These are phyloP conservation scores for Collybiopsis confluens DNA, from an alignment of 768 basidiomycete species.

Conservation along the genomic window DNA sequence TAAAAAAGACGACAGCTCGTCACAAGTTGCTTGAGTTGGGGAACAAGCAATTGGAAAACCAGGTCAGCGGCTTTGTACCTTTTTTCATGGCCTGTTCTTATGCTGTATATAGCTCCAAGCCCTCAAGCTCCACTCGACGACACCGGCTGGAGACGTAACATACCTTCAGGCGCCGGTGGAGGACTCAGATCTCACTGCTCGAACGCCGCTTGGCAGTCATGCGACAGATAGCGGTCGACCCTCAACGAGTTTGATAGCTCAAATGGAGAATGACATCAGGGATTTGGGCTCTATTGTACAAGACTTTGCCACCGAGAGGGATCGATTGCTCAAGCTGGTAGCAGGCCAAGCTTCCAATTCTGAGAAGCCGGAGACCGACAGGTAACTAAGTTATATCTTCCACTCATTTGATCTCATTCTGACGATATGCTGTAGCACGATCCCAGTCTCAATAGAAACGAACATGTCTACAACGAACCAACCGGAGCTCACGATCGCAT, in stretches of 20 bases:
- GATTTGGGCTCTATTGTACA: conserved; percentile 30
- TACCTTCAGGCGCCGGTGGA: not conserved
- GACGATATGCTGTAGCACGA: too few relatives aligned
- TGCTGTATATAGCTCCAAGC: not conserved
- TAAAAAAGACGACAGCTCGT: conserved; percentile 32
- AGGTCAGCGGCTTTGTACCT: conserved; percentile 19
- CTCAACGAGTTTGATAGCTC: conserved; percentile 7
- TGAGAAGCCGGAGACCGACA: too few relatives aligned
- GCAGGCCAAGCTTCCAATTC: conserved; percentile 20
- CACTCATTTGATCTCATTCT: too few relatives aligned
- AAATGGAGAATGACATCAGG: conserved; percentile 31
- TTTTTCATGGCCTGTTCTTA: not conserved
- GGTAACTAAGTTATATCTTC: too few relatives aligned
- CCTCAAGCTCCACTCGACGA: not conserved
- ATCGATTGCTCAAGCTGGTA: conserved; percentile 20
- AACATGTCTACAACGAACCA: not conserved
- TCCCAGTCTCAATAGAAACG: not conserved
- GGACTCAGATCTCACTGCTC: conserved; percentile 8
- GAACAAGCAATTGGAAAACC: conserved; percentile 32
- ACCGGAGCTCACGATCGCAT: conserved; percentile 13
- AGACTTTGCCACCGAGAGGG: conserved; percentile 32
- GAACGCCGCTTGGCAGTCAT: not conserved
- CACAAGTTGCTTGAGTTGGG: conserved; percentile 43
- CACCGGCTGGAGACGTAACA: not conserved
- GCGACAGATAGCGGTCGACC: not conserved